A percentile compares a stretch with the other conserved stretches of the same genome.
phyloP scores from a whole-genome alignment of 768 basidiomycete species.

The Hirschioporus abietinus region DNA sequence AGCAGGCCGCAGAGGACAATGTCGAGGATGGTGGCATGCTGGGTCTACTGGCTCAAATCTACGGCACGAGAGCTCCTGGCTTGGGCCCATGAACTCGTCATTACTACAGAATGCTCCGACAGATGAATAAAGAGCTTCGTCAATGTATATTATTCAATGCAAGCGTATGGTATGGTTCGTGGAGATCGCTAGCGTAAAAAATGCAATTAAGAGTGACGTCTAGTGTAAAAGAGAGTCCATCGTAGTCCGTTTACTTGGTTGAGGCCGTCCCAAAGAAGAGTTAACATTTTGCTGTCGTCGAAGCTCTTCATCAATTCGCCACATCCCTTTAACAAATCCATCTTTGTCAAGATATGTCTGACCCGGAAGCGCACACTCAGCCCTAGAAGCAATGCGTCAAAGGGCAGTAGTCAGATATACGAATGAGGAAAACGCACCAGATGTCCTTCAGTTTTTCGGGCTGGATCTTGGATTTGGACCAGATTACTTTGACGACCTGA shows the following conservation, averaged over 20 bases:
- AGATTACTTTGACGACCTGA: slow-evolving; percentile 50
- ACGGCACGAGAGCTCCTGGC: slow-evolving; percentile 43
- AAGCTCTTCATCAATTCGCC: slow-evolving; percentile 82
- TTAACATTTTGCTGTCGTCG: slow-evolving; percentile 41
- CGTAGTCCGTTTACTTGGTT: background rate
- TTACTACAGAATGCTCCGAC: background rate
- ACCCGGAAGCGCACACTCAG: slow-evolving; percentile 56
- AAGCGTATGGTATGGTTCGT: background rate
- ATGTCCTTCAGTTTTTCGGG: slow-evolving; percentile 50
- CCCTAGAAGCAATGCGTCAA: slow-evolving; percentile 36
- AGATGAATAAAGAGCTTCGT: background rate
- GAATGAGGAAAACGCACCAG: slow-evolving; percentile 42
- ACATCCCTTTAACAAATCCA: slow-evolving; percentile 73
- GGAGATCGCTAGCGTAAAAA: background rate
- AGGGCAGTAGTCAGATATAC: background rate
- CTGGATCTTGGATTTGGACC: slow-evolving; percentile 56
- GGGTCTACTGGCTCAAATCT: slow-evolving; percentile 83
- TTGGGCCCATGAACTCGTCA: background rate
- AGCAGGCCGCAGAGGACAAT: slow-evolving; percentile 55
- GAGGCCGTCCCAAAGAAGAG: slow-evolving; percentile 22
- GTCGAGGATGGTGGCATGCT: slow-evolving; percentile 80
- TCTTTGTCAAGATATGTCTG: slow-evolving; percentile 60
- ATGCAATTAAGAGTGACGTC: background rate
- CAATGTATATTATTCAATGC: background rate
- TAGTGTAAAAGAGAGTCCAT: background rate